Base-by-base conservation (phyloP, 768 basidiomycete species). In the Boletus reticuloceps region DNA sequence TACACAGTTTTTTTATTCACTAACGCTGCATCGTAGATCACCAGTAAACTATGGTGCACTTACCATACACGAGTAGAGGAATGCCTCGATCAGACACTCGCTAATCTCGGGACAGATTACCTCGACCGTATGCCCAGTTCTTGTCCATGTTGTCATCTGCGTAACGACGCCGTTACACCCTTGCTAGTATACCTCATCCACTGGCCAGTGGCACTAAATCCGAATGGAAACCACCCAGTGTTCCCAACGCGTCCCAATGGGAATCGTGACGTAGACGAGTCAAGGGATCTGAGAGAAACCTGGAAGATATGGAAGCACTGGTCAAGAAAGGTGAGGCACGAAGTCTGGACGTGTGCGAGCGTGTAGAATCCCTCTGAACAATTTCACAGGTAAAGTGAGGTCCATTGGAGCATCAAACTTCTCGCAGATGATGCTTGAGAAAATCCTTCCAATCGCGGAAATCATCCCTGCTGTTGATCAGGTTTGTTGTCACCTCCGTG, bases 241-340 rank as follows among this genome's bases (percentile, higher is more conserved):
- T 75, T 87, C 69, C 87, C 85, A 10, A 77, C 74, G 13, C 82
- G 80, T 36, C 79, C 84, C 1, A 76, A 85, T 65, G 82, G 89
- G 53, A 78, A 75, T 60, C 79, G 89, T 37, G 89, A 91, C 65
- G 74, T 89, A 45, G 82, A 85, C 60, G 77, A 79, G 61, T 75
- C 80, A 39, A 88, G 88, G 82, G 76, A 82, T 27, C 66, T 91
- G 63, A 74, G 69, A 49, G 80, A 91, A 48, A 93, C 93, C 14
- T 94, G 92, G 91, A 83, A 63, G 84, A 88, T 69, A 87, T 94
- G 86, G 92, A 94, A 69, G 82, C 74, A 11, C 59, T 92, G 31
- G 69, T 83, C 55, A 82, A 81, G 69, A 85, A 82, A 63, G 89
- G 88, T 69, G 67, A 74, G 51, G 12, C 13, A 12, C 10, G 27